Conservation (phyloP, 1,284 basidiomycete genomes). For the Trichosporon ovoides region DNA sequence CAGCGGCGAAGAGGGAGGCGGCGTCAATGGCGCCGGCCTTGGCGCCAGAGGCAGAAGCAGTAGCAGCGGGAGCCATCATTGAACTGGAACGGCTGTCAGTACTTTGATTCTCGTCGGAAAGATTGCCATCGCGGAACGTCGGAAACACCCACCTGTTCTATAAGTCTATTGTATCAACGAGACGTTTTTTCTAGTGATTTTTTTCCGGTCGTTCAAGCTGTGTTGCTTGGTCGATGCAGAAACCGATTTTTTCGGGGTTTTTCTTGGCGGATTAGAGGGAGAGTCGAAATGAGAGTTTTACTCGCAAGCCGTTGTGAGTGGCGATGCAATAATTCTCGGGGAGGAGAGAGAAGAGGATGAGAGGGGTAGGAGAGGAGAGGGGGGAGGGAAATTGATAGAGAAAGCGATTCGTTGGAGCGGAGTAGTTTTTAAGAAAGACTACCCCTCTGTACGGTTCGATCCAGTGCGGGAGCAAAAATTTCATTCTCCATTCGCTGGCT, state of each 20-base stretch:
- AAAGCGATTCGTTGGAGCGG: conserved; percentile 5
- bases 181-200: conserved; percentile 4
- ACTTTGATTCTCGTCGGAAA: too few relatives aligned
- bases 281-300: background rate
- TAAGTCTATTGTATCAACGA: background rate
- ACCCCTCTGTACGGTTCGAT: background rate
- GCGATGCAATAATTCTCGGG: conserved; percentile 2
- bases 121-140: too few relatives aligned
- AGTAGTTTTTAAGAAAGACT: conserved; percentile 4
- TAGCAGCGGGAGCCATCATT: conserved; percentile 47
- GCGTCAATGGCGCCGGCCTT: conserved; percentile 47
- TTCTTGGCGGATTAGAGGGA: conserved; percentile 9
- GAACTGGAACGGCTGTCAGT: too few relatives aligned
- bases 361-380: conserved; percentile 1
- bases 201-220: background rate
- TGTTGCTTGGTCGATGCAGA: background rate
- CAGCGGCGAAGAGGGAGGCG: conserved; percentile 48
- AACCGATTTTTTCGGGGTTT: background rate
- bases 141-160: background rate
- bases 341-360: background rate
- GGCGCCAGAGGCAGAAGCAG: conserved; percentile 35
- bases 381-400: conserved; percentile 3
- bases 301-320: background rate
- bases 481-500: background rate
- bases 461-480: conserved; percentile 2